These are phyloP conservation scores for Tulasnella sp. DNA, from an alignment of 768 basidiomycete species.

Conservation along the genomic window DNA sequence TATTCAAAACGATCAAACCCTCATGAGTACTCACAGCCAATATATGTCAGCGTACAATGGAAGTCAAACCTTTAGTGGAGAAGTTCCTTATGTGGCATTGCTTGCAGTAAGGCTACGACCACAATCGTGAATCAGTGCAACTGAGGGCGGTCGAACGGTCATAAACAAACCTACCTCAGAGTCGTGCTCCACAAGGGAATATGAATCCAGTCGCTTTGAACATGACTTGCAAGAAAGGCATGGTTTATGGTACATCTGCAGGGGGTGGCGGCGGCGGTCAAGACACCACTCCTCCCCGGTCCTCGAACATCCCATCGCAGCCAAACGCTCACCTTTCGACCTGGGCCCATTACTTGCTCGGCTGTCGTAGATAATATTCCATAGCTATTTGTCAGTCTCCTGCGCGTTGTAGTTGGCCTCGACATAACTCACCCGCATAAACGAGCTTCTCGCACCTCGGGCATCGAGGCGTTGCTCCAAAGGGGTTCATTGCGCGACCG, in stretches of 20 bases:
- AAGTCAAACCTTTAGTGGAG: slow-evolving; percentile 48
- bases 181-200: slow-evolving; percentile 76
- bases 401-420: neutral
- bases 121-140: neutral
- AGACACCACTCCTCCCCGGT: slow-evolving; percentile 15
- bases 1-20: slow-evolving; percentile 42
- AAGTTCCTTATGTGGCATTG: slow-evolving; percentile 75
- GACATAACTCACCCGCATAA: slow-evolving; percentile 52
- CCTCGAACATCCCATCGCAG: neutral
- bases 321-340: slow-evolving; percentile 63
- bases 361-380: slow-evolving; percentile 34
- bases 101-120: slow-evolving; percentile 55
- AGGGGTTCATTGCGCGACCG: slow-evolving; percentile 56
- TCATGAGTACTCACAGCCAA: slow-evolving; percentile 51
- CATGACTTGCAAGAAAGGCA: slow-evolving; percentile 77
- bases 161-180: slow-evolving; percentile 55
- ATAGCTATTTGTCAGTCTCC: neutral
- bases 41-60: slow-evolving; percentile 46
- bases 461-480: slow-evolving; percentile 66
- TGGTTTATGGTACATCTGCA: slow-evolving; percentile 75
- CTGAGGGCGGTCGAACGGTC: neutral
- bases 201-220: slow-evolving; percentile 72
- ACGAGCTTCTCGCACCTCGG: slow-evolving; percentile 72
- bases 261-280: slow-evolving; percentile 4
- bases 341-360: slow-evolving; percentile 88